Evolutionary conservation across 2,329 filamentous ascomycete species (phyloP).

Genomic region (Plenodomus biglobosus): DNA sequence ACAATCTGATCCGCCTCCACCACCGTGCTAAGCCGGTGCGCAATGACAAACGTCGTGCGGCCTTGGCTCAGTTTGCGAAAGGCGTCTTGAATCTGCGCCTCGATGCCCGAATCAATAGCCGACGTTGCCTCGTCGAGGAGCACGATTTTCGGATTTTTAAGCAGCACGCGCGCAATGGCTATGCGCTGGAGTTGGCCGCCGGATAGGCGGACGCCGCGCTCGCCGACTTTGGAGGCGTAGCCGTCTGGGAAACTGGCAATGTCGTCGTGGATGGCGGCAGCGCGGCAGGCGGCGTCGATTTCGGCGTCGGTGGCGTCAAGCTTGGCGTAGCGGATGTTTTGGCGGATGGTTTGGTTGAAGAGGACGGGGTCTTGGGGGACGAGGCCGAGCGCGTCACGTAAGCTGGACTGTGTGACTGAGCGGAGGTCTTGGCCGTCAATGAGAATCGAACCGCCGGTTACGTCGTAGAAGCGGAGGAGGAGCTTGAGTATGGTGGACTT

Average conservation of each 20-base stretch:
- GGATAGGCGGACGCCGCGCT: constrained; percentile 54
- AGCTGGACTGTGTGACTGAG: constrained; percentile 58
- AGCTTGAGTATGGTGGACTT: constrained; percentile 66
- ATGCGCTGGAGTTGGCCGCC: constrained; percentile 68
- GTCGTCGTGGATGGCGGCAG: constrained; percentile 65
- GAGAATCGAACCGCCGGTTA: constrained; percentile 55
- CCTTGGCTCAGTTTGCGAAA: constrained; percentile 60
- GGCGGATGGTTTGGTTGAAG: constrained; percentile 65
- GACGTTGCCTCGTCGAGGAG: constrained; percentile 88
- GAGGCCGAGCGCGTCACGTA: constrained; percentile 62
- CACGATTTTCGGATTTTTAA: constrained; percentile 79
- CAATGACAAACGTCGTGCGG: constrained; percentile 68
- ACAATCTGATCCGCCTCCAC: constrained; percentile 84
- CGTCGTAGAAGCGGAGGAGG: constrained; percentile 63
- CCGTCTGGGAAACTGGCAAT: constrained; percentile 58
- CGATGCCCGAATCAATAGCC: constrained; percentile 75
- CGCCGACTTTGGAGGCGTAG: constrained; percentile 46
- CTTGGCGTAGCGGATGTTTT: constrained; percentile 66
- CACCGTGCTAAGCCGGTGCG: constrained; percentile 81
- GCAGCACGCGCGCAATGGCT: constrained; percentile 71
- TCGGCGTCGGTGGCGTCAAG: constrained; percentile 63
- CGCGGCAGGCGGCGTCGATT: constrained; percentile 61
- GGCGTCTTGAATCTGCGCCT: constrained; percentile 66
- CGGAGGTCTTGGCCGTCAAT: constrained; percentile 64
- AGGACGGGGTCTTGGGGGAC: constrained; percentile 66